Evolutionary conservation across 352 stramenopile genomes (phyloP), one percentile per base, ranked within the genome.

Genomic region (Phytopythium ostracodes): DNA sequence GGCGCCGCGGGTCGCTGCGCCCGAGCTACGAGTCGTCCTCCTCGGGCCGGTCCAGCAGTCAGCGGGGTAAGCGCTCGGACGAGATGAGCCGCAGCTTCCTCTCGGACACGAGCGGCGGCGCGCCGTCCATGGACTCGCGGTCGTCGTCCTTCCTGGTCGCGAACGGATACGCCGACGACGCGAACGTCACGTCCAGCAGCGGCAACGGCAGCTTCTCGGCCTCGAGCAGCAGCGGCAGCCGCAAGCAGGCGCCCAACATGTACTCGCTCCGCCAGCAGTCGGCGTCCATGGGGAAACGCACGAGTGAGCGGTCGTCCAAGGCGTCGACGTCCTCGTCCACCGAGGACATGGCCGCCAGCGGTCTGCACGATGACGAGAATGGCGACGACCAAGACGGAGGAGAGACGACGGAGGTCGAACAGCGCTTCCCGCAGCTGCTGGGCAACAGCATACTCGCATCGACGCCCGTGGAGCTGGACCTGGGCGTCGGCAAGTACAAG

Each of bases 401-500:
- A 11, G 36, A 42, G 36, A 42, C 36, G 36, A 63, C 65, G 18
- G 59, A 72, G 64, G 65, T 77, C 33, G 73, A 83, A 50, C 62
- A 75, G 56, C 62, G 68, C 20, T 70, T 71, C 43, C 52, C 66
- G 31, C 66, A 76, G 50, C 40, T 76, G 24, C 31, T 76, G 52
- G 53, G 66, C n/a, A 63, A 68, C 29, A 75, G 44, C 31, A 70
- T 70, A 50, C 43, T 73, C 27, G 58, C 66, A 11, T 14, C 61
- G 18, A 17, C 33, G 5, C 12, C 44, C 18, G 68, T 79, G 22
- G 66, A 83, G 35, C 60, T 83, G 8, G 75, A 84, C 59, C 54
- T 88, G 31, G 79, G 76, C 27, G 69, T 88, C 44, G 81, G 73
- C 25, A 83, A 77, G 62, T 91, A 91, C 64, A 80, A 79, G 52